Percentiles rank a stretch among this genome's conserved stretches.
These are phyloP conservation scores for Colletotrichum liaoningense DNA, from an alignment of 2,329 filamentous ascomycete species.

Conservation along the genomic window DNA sequence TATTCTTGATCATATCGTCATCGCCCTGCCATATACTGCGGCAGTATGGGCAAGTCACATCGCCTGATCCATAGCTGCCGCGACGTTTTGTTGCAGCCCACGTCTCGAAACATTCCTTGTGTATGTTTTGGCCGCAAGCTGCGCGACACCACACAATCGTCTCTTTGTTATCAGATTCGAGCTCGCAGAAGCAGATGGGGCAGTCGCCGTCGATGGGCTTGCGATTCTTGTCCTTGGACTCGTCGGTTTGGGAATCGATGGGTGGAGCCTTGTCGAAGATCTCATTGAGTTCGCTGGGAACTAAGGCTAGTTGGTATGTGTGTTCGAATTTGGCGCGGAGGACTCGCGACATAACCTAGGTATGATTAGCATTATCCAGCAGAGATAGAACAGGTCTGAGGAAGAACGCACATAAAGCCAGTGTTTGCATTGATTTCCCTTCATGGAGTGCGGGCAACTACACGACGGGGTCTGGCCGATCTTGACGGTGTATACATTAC, in stretches of 20 bases:
- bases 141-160: constrained; percentile 62
- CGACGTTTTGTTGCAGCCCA: constrained; percentile 62
- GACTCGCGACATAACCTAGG: constrained; percentile 66
- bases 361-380: not conserved
- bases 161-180: constrained; percentile 50
- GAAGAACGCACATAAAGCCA: constrained; percentile 62
- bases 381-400: not conserved
- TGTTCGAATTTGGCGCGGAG: constrained; percentile 66
- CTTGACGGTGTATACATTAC: constrained; percentile 71
- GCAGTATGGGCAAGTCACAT: constrained; percentile 71
- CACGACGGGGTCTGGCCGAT: constrained; percentile 65
- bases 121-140: constrained; percentile 66
- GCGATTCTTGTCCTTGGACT: constrained; percentile 53
- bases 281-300: constrained; percentile 67
- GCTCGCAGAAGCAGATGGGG: constrained; percentile 66
- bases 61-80: constrained; percentile 37
- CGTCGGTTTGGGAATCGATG: constrained; percentile 50
- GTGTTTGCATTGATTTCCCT: constrained; percentile 74
- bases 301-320: constrained; percentile 72
- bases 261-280: constrained; percentile 68
- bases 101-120: constrained; percentile 64
- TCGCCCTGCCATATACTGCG: constrained; percentile 67
- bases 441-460: constrained; percentile 64
- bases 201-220: constrained; percentile 66
- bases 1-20: constrained; percentile 53